Percentiles rank a stretch among this genome's conserved stretches.
These are phyloP conservation scores for Phyllosticta citribraziliensis DNA, from an alignment of 2,329 filamentous ascomycete genomes.

Conservation along the genomic window DNA sequence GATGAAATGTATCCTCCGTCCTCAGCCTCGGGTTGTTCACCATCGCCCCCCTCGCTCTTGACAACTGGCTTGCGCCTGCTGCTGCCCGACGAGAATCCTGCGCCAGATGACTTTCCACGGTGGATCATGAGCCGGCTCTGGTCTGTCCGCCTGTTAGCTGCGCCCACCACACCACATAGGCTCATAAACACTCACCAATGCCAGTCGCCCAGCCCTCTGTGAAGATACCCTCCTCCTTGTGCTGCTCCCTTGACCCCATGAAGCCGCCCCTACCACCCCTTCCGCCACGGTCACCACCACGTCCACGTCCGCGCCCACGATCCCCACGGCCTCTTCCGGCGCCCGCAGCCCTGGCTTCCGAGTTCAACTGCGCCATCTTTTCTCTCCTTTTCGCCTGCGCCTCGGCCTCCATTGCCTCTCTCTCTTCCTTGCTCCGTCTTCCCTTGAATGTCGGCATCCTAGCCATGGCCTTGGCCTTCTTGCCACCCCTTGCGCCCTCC, in stretches of 20 bases:
- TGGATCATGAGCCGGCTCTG: constrained; percentile 5
- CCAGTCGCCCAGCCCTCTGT: not conserved
- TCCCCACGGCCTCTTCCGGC: constrained; percentile 14
- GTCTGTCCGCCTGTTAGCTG: not conserved
- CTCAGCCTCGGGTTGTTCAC: constrained; percentile 20
- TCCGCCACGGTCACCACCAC: constrained; percentile 19
- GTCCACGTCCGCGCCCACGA: constrained; percentile 17
- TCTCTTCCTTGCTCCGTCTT: constrained; percentile 34
- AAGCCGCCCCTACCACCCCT: constrained; percentile 33
- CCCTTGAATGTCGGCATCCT: constrained; percentile 33
- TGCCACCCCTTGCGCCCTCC: constrained; percentile 17
- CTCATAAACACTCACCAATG: not conserved
- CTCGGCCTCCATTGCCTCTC: constrained; percentile 33
- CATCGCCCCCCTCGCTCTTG: constrained; percentile 16
- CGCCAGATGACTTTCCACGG: constrained; percentile 9
- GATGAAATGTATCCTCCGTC: constrained; percentile 36
- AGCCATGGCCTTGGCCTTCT: constrained; percentile 19
- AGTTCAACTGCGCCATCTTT: constrained; percentile 25
- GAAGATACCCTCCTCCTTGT: constrained; percentile 3
- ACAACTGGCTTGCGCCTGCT: constrained; percentile 1
- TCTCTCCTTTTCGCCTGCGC: constrained; percentile 29
- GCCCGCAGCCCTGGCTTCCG: constrained; percentile 20
- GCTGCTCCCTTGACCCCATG: constrained; percentile 16
- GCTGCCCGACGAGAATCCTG: not conserved
- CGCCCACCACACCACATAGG: not conserved